Base-by-base conservation (phyloP, 2,329 filamentous ascomycete species). In the Fusarium tuaranense region DNA sequence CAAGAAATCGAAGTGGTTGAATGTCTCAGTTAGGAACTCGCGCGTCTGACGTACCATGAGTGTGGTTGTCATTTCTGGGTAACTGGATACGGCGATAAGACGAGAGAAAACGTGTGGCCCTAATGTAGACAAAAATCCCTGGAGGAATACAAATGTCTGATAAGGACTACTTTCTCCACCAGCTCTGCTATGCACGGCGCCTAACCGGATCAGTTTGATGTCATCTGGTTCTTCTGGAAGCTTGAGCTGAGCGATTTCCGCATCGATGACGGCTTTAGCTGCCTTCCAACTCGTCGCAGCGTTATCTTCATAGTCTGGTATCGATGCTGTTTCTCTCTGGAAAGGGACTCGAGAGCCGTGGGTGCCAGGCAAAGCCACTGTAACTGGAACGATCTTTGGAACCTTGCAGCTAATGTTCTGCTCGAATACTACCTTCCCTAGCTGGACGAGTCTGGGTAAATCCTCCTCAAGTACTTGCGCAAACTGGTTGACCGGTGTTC, bases 401-500 rank as follows among this genome's bases (percentile, higher is more conserved):
- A 48, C 20, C n/a, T 14, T 48, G 44, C 44, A 25, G n/a, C 20
- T 48, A 25, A 48, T 48, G n/a, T 48, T 48, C 44, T 48, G 44
- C 14, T 48, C 44, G 14, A n/a, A 48, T 7, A 48, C 44, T 3
- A 48, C 44, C 14, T 25, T 48, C n/a, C 44, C 44, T 25, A 48
- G 18, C 20, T 4, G 12, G 22, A 48, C 18, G 20, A 48, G 44
- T 4, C 14, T 48, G n/a, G 44, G 44, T 5, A 48, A 48, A 22
- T 48, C 44, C 44, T 48, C 12, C 5, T 48, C 44, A 22, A 48
- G n/a, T 14, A 48, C 44, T 20, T 60, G 57, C 22, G 57, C 57
- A 38, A 60, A 60, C 57, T 60, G 57, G 32, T 60, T 60, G 57
- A 60, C 57, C 34, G 25, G n/a, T 36, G 34, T 60, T 14, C 57